Evolutionary conservation across 192 early-diverging fungal genomes (phyloP).

Genomic region (Umbelopsis isabellina): DNA sequence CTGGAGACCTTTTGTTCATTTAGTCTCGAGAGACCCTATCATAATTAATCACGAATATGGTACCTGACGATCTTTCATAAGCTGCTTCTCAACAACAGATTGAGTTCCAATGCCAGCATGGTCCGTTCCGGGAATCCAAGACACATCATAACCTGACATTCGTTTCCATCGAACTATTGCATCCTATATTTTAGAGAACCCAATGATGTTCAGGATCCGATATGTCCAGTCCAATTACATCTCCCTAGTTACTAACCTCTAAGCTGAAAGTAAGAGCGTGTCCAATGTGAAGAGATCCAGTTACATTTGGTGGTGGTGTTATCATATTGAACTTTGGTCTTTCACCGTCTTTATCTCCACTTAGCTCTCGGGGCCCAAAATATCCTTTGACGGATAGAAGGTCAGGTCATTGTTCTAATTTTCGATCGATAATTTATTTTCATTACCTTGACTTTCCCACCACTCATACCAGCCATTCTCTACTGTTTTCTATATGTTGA

Average conservation of each 20-base stretch:
- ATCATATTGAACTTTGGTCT: conserved; percentile 79
- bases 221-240: conserved; percentile 38
- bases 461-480: conserved; percentile 95
- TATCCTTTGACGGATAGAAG: conserved; percentile 42
- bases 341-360: neutral
- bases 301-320: conserved; percentile 96
- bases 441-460: conserved; percentile 84
- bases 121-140: conserved; percentile 95
- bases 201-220: neutral
- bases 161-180: conserved; percentile 76
- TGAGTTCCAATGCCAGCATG: conserved; percentile 98
- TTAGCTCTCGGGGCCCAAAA: conserved; percentile 49
- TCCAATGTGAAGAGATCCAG: conserved; percentile 92
- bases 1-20: conserved; percentile 51
- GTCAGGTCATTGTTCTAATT: conserved; percentile 37
- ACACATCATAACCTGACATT: conserved; percentile 88
- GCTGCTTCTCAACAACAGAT: conserved; percentile 91
- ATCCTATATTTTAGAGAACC: conserved; percentile 38
- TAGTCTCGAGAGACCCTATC: neutral
- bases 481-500: conserved; percentile 44
- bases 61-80: conserved; percentile 67
- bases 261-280: conserved; percentile 92
- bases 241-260: conserved; percentile 61
- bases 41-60: neutral
- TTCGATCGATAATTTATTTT: neutral